A percentile compares a stretch with the other conserved stretches of the same genome.
These are phyloP conservation scores for Alliaria petiolata DNA, from an alignment of 345 rosid genomes.

Conservation along the genomic window DNA sequence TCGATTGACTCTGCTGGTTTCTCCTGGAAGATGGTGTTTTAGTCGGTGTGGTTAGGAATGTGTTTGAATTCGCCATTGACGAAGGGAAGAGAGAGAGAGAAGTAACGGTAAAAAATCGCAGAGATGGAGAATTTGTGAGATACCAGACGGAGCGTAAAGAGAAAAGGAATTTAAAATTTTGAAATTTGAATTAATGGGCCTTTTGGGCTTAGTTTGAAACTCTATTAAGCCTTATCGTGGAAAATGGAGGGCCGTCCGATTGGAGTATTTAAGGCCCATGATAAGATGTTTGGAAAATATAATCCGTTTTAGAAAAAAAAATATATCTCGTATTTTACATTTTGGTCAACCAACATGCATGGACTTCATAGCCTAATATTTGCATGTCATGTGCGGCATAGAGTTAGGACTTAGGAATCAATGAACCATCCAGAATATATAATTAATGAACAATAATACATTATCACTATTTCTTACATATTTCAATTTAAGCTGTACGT, in stretches of 20 bases:
- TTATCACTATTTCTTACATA: neutral
- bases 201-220: neutral
- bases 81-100: neutral
- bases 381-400: constrained; percentile 14
- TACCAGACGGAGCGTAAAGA: neutral
- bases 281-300: too few species aligned
- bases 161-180: constrained; percentile 7
- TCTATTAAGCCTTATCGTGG: neutral
- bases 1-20: constrained; percentile 27
- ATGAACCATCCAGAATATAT: neutral
- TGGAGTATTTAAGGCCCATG: too few species aligned
- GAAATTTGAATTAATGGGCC: constrained; percentile 9
- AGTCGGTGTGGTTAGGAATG: constrained; percentile 47
- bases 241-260: too few species aligned
- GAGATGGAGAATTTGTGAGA: neutral
- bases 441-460: neutral
- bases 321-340: too few species aligned
- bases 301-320: too few species aligned
- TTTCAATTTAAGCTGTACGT: too few species aligned
- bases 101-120: neutral
- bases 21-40: constrained; percentile 51
- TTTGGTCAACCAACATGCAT: neutral
- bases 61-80: constrained; percentile 55
- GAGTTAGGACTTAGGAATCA: neutral
- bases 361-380: neutral